Evolutionary conservation across 2,329 filamentous ascomycete genomes (phyloP).

Genomic region (Sarocladium kiliense): DNA sequence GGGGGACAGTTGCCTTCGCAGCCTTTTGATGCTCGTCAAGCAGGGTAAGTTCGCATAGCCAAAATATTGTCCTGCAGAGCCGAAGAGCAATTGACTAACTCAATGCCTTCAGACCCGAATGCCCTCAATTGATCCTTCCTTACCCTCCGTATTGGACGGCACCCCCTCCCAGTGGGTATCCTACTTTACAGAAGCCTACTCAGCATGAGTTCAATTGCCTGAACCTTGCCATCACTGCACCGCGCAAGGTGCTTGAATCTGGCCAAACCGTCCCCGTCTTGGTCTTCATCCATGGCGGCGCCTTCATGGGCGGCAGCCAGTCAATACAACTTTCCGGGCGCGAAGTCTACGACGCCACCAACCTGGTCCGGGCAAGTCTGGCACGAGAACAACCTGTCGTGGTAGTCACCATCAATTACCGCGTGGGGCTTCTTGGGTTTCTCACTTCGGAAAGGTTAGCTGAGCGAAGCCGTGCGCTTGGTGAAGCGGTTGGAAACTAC

Average conservation of each 20-base stretch:
- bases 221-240: neutral
- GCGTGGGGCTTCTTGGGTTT: neutral
- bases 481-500: slow-evolving; percentile 6
- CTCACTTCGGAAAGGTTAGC: neutral
- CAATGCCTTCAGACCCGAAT: neutral
- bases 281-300: slow-evolving; percentile 5
- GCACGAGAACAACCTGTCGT: neutral
- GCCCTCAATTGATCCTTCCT: neutral
- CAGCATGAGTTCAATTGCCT: slow-evolving; percentile 3
- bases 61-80: neutral
- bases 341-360: slow-evolving; percentile 1
- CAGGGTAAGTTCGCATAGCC: neutral
- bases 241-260: neutral
- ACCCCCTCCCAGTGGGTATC: neutral
- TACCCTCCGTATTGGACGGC: neutral
- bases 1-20: neutral
- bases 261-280: neutral
- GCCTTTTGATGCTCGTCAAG: neutral
- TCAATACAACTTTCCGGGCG: neutral
- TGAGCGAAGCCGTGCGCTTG: neutral
- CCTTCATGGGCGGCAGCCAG: slow-evolving; percentile 3
- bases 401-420: neutral
- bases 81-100: neutral
- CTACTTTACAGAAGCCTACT: neutral
- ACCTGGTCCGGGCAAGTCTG: neutral